Base-by-base conservation (phyloP, 208 protist genomes). In the Trypanosoma boissoni region DNA sequence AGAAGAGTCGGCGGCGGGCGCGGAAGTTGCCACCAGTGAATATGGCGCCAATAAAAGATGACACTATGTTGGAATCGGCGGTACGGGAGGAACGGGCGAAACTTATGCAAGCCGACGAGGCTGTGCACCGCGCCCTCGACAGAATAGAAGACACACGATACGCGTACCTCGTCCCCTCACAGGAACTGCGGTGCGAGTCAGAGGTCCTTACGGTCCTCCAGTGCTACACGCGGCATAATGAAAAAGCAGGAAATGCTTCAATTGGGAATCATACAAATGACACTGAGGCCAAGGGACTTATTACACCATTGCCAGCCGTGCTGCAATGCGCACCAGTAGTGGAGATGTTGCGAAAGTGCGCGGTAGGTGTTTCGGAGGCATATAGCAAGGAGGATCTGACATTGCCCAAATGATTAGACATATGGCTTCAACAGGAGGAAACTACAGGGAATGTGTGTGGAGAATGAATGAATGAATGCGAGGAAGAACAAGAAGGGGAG, bases 91-190 rank as follows among this genome's bases (percentile, higher is more conserved):
- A 95, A n/a, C 81, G 88, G 7, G 71, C 43, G 24, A 80, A 78
- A 58, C 26, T 92, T 21, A 62, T 90, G n/a, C 62, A 79, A 65
- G 51, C 72, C 1, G 84, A 89, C 53, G 72, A 68, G 44, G n/a
- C 37, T 18, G 59, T 95, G 12, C 88, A 95, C 64, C 50, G 70
- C 48, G 37, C 62, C 2, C 80, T 95, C 2, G 67, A 91, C 28
- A 61, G 72, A 12, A 78, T 95, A 39, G 88, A 95, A 62, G 68
- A 91, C 31, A 91, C 80, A 7, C 74, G 85, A 8, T 75, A 86
- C 34, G 62, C 68, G 6, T 95, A 92, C 57, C 37, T 95, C 2
- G 71, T 86, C 26, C 78, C 78, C 2, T 73, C 84, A 10, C 57
- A 46, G n/a, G 61, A 78, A 21, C 44, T 92, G 29, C 43, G 51